A percentile compares a stretch with the other conserved stretches of the same genome.
These are phyloP conservation scores for Neonectria hederae DNA, from an alignment of 2,329 filamentous ascomycete species.

Conservation along the genomic window DNA sequence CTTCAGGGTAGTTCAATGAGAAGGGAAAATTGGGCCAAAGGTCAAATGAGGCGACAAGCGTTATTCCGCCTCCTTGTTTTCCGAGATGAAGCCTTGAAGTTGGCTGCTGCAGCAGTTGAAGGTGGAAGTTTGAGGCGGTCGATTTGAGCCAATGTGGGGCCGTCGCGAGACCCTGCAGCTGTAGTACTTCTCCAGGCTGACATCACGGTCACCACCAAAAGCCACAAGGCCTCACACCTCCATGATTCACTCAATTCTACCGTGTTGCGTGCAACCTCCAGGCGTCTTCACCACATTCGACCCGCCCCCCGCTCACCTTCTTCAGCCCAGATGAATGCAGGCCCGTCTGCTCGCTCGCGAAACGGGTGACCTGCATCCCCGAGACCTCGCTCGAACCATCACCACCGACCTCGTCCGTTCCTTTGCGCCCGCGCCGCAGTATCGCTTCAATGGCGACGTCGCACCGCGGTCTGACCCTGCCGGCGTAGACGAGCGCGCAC, in stretches of 20 bases:
- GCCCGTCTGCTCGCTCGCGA: constrained; percentile 80
- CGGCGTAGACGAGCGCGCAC: constrained; percentile 43
- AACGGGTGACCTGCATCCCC: constrained; percentile 71
- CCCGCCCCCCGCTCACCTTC: not conserved
- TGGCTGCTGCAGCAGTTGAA: constrained; percentile 8
- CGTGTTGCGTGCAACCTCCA: not conserved
- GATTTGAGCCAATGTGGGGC: constrained; percentile 32
- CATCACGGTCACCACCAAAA: constrained; percentile 28
- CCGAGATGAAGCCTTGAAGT: not conserved
- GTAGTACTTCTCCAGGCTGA: constrained; percentile 29
- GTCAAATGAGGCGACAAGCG: not conserved
- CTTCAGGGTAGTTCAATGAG: not conserved
- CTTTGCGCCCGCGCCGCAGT: constrained; percentile 72
- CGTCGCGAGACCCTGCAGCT: constrained; percentile 24
- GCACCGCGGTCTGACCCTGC: constrained; percentile 24
- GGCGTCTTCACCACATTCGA: not conserved
- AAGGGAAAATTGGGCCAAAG: not conserved
- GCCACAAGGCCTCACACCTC: constrained; percentile 1
- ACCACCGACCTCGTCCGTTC: constrained; percentile 72
- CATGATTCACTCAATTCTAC: not conserved
- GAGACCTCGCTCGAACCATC: constrained; percentile 71
- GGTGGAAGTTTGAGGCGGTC: constrained; percentile 28
- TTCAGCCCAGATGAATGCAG: constrained; percentile 66
- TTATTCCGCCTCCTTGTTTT: not conserved
- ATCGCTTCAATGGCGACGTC: constrained; percentile 72